Base-by-base conservation (phyloP, 352 stramenopile genomes). In the Phytophthora tubulina region DNA sequence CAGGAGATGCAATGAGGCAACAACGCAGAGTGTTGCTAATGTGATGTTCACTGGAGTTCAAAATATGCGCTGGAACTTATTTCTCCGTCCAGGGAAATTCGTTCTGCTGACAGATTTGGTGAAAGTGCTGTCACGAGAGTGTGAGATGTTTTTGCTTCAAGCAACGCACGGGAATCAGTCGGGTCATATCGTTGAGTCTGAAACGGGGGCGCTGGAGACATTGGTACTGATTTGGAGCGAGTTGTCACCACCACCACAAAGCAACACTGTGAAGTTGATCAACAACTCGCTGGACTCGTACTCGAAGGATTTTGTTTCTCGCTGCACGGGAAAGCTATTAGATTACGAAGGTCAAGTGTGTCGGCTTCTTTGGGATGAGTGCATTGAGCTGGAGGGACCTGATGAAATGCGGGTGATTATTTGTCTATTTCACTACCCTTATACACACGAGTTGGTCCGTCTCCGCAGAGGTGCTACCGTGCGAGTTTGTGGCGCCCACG, bases 41-140 rank as follows among this genome's bases (percentile, higher is more conserved):
- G 76, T 92, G 7, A 80, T 94, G 57, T 76, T 92, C 15, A 70
- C 75, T 5, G 85, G 85, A 1, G 30, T 66, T 1, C 17, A 45
- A 13, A 71, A 49, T 11, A 64, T 91, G 30, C 59, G 48, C 4
- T 90, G 81, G 79, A 79, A 85, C 41, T 57, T 73, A 6, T 92
- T 90, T 71, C 54, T 92, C 3, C 67, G 42, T 11, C 80, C 79
- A 9, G 78, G 83, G 13, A 63, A 77, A 35, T 49, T 76, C 1
- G 64, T 90, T 21, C 50, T 93, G 4, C 2, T 92, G 13, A 89
- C 87, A 6, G 81, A 94, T 72, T 35, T 92, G 14, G 73, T 88
- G 21, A 93, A 92, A 54, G 78, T 94, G 0, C 80, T 80, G 56
- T 89, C 84, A 13, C 70, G 80, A 57, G 85, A 93, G 41, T 86